phyloP scores from a whole-genome alignment of 129 eudicot genomes.

The Cynara cardunculus region DNA sequence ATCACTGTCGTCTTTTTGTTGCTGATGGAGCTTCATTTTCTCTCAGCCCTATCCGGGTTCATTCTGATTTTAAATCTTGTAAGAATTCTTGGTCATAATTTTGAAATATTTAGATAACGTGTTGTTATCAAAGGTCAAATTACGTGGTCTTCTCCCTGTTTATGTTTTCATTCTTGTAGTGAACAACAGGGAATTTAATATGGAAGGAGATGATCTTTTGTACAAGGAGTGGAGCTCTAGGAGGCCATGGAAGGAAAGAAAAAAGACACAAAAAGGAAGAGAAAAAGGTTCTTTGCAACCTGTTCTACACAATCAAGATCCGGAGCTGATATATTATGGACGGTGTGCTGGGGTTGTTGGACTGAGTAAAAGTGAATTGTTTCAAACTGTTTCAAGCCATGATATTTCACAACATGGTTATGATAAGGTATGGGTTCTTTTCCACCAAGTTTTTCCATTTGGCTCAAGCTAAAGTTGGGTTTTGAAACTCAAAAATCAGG shows the following conservation, averaged over 20 bases:
- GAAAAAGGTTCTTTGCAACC: constrained; percentile 32
- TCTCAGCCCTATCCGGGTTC: constrained; percentile 47
- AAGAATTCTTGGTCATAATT: constrained; percentile 6
- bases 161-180: constrained; percentile 10
- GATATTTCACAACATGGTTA: constrained; percentile 61
- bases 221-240: constrained; percentile 87
- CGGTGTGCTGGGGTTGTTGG: constrained; percentile 85
- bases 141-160: background rate
- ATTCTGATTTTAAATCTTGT: constrained; percentile 35
- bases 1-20: constrained; percentile 87
- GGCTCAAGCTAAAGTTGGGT: constrained; percentile 8
- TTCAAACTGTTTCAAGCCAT: constrained; percentile 18
- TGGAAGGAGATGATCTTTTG: constrained; percentile 27
- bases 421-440: constrained; percentile 55
- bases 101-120: background rate
- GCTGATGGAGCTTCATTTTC: constrained; percentile 90
- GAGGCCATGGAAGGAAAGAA: constrained; percentile 90
- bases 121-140: background rate
- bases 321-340: constrained; percentile 87
- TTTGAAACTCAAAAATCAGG: constrained; percentile 47
- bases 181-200: constrained; percentile 36
- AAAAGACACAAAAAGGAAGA: constrained; percentile 50
- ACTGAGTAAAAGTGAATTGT: constrained; percentile 48
- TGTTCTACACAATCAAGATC: constrained; percentile 36
- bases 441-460: background rate